These are phyloP conservation scores for Nasturtium officinale DNA, from an alignment of 345 rosid species.

Conservation along the genomic window DNA sequence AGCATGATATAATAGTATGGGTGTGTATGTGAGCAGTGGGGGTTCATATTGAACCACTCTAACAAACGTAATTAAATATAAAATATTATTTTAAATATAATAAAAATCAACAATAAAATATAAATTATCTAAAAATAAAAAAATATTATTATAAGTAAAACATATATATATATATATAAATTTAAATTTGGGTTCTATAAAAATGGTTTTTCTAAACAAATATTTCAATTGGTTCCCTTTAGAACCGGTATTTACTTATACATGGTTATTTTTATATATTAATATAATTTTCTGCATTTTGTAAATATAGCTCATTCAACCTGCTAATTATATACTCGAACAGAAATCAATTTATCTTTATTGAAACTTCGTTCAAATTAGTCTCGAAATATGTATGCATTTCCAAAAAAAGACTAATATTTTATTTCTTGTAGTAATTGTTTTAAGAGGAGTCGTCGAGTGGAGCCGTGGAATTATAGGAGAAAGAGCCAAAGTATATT, in stretches of 20 bases:
- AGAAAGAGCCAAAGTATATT: conserved; percentile 35
- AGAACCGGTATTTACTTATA: too few species aligned
- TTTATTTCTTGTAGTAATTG: conserved; percentile 9
- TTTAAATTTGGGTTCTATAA: too few species aligned
- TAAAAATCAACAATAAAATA: too few species aligned
- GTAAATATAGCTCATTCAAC: neutral
- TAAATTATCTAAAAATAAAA: too few species aligned
- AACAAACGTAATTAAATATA: too few species aligned
- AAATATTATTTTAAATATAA: too few species aligned
- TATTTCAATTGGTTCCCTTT: too few species aligned
- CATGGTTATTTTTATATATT: neutral
- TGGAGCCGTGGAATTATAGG: conserved; percentile 39
- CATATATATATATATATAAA: too few species aligned
- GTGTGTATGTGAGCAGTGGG: neutral
- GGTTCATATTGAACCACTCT: too few species aligned
- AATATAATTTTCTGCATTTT: neutral
- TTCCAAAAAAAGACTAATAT: conserved; percentile 5
- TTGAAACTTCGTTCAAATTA: conserved; percentile 13
- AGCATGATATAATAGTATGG: neutral
- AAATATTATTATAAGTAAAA: too few species aligned
- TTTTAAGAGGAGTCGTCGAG: conserved; percentile 23
- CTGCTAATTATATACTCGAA: neutral
- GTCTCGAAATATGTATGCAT: conserved; percentile 10
- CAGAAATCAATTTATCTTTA: neutral
- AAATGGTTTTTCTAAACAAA: too few species aligned